phyloP scores from a whole-genome alignment of 2,329 filamentous ascomycete species.

The Aspergillus eucalypticola region DNA sequence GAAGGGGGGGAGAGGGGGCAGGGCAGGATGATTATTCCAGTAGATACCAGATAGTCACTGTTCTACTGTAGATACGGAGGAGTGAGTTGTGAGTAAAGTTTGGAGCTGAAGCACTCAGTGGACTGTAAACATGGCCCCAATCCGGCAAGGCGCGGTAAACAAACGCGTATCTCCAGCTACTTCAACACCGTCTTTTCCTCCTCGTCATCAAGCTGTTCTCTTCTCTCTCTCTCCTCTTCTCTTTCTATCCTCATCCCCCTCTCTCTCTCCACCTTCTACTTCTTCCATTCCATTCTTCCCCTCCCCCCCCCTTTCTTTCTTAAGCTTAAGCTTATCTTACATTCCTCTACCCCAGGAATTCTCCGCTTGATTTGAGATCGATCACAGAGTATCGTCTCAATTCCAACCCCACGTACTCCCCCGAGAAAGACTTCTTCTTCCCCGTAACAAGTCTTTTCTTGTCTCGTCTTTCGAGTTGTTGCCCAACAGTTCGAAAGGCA shows the following conservation, averaged over 20 bases:
- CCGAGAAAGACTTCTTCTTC: slow-evolving; percentile 40
- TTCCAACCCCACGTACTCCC: slow-evolving; percentile 15
- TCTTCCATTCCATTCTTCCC: slow-evolving; percentile 21
- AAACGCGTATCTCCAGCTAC: slow-evolving; percentile 18
- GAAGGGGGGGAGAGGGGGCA: background rate
- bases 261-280: slow-evolving; percentile 4
- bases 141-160: slow-evolving; percentile 26
- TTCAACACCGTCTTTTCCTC: slow-evolving; percentile 9
- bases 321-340: slow-evolving; percentile 24
- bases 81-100: background rate
- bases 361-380: slow-evolving; percentile 25
- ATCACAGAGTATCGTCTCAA: slow-evolving; percentile 22
- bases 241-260: slow-evolving; percentile 12
- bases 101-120: background rate
- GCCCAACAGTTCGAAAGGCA: slow-evolving; percentile 48
- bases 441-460: slow-evolving; percentile 48
- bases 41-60: too few relatives aligned
- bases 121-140: slow-evolving; percentile 9
- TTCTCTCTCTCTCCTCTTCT: slow-evolving; percentile 8
- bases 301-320: slow-evolving; percentile 11
- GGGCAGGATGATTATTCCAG: background rate
- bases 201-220: slow-evolving; percentile 10
- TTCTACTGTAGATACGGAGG: slow-evolving; percentile 1
- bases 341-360: slow-evolving; percentile 23
- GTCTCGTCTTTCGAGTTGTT: slow-evolving; percentile 51